phyloP scores from a whole-genome alignment of 768 basidiomycete genomes.

The Thelephora ganbajun region DNA sequence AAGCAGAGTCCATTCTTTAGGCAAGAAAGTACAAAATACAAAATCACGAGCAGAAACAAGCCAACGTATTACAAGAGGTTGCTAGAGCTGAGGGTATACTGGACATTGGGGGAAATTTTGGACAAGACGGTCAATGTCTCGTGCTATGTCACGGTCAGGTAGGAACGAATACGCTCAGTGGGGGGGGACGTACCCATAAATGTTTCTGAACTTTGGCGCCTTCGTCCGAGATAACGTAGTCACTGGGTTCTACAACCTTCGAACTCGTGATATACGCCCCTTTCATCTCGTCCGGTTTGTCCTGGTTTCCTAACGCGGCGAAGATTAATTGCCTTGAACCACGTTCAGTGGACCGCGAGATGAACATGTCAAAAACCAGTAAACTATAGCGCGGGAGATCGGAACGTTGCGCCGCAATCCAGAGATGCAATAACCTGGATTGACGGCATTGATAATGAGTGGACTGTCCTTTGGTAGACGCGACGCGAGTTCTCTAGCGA shows the following conservation, averaged over 20 bases:
- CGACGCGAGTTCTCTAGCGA: conserved; percentile 20
- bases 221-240: conserved; percentile 17
- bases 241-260: conserved; percentile 17
- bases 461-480: conserved; percentile 16
- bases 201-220: conserved; percentile 17
- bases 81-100: no score
- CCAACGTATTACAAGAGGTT: no score
- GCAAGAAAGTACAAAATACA: no score
- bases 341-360: conserved; percentile 19
- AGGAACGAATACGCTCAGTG: no score
- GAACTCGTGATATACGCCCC: conserved; percentile 19
- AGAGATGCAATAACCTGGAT: conserved; percentile 24
- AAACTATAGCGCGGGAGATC: not conserved
- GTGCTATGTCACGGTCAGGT: not conserved
- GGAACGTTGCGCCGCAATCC: conserved; percentile 13
- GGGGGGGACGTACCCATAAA: conserved; percentile 19
- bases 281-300: conserved; percentile 10
- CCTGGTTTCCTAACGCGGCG: conserved; percentile 15
- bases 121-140: not conserved
- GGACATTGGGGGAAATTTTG: not conserved
- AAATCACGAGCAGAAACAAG: no score
- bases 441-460: conserved; percentile 17
- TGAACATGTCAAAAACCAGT: conserved; percentile 8
- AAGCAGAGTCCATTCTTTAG: no score
- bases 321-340: conserved; percentile 24